Evolutionary conservation across 306 rosid genomes (phyloP).

Genomic region (Casuarina equisetifolia): DNA sequence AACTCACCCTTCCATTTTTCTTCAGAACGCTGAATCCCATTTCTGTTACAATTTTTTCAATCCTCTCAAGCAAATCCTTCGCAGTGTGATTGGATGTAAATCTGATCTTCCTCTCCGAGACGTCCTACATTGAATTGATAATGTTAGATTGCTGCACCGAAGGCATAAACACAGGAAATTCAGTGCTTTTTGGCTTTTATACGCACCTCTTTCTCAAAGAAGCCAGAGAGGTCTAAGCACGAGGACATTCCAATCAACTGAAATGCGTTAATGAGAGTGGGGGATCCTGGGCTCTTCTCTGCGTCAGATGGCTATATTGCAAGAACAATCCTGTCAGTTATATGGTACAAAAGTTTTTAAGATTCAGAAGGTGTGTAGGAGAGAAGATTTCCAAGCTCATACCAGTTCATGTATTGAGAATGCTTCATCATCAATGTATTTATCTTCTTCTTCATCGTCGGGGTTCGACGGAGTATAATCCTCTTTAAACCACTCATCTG

Average conservation of each 20-base stretch:
- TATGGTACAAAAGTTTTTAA: conserved; percentile 2
- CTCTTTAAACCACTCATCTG: conserved; percentile 80
- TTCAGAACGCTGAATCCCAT: conserved; percentile 76
- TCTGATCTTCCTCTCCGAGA: conserved; percentile 89
- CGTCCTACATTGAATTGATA: conserved; percentile 48
- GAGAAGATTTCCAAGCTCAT: conserved; percentile 9
- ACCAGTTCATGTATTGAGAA: conserved; percentile 59
- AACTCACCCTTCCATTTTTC: conserved; percentile 80
- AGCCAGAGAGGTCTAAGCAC: conserved; percentile 87
- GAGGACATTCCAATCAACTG: conserved; percentile 95
- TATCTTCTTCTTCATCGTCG: conserved; percentile 72
- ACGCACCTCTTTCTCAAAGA: conserved; percentile 92
- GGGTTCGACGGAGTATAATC: conserved; percentile 54
- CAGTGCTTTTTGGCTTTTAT: background rate
- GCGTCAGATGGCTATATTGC: conserved; percentile 49
- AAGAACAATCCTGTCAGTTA: conserved; percentile 15
- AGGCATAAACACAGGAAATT: background rate
- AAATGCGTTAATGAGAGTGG: conserved; percentile 77
- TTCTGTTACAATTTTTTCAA: conserved; percentile 63
- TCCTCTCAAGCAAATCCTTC: conserved; percentile 64
- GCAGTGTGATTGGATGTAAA: conserved; percentile 77
- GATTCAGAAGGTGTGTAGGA: background rate
- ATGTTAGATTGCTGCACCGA: background rate
- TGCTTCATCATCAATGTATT: conserved; percentile 41
- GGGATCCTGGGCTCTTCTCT: conserved; percentile 47